Evolutionary conservation across 306 rosid species (phyloP).

Genomic region (Lithocarpus polystachyus): DNA sequence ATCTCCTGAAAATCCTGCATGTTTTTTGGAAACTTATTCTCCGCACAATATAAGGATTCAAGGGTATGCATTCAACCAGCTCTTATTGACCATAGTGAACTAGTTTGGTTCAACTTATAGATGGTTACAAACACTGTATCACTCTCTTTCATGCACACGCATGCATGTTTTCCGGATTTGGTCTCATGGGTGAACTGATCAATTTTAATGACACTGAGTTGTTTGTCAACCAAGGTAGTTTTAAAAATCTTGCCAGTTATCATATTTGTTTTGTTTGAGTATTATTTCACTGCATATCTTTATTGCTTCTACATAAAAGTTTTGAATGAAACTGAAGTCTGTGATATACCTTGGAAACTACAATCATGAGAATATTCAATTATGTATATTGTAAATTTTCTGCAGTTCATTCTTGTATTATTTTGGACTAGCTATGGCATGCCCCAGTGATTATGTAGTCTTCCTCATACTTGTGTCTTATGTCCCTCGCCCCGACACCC

Average conservation of each 20-base stretch:
- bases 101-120: slow-evolving; percentile 1
- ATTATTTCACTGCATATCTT: too few relatives aligned
- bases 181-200: neutral
- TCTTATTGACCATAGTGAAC: neutral
- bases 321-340: too few relatives aligned
- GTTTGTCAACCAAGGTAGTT: neutral
- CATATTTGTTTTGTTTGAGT: neutral
- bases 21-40: neutral
- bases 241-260: neutral
- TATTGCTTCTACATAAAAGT: too few relatives aligned
- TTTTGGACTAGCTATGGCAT: neutral
- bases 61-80: slow-evolving; percentile 12
- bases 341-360: neutral
- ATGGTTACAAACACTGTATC: neutral
- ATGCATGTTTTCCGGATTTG: neutral
- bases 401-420: neutral
- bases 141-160: neutral
- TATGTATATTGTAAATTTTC: neutral
- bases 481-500: neutral
- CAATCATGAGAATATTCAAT: neutral
- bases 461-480: neutral
- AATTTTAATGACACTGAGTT: neutral
- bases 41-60: neutral
- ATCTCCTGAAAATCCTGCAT: neutral
- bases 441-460: neutral